These are phyloP conservation scores for Erodium chrysanthum DNA, from an alignment of 441 rosid genomes.

Conservation along the genomic window DNA sequence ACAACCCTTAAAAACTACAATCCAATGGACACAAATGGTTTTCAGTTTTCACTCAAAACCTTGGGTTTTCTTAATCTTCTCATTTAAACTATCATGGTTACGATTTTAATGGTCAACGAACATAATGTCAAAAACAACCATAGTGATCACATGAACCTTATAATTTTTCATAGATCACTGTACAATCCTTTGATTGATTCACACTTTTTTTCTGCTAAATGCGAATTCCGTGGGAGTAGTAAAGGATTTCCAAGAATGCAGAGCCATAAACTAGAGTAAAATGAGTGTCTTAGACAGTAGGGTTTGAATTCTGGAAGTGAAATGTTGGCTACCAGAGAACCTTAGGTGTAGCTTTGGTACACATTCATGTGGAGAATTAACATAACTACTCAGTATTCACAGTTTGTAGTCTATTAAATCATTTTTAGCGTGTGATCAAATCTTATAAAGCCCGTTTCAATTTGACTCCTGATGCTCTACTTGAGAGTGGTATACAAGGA, in stretches of 20 bases:
- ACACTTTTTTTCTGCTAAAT: neutral
- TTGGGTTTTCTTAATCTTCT: neutral
- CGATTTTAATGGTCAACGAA: neutral
- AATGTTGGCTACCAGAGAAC: too few relatives aligned
- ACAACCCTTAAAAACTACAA: too few relatives aligned
- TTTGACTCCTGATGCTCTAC: too few relatives aligned
- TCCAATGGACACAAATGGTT: too few relatives aligned
- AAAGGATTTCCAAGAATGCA: neutral
- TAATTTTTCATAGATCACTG: neutral
- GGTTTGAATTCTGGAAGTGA: too few relatives aligned
- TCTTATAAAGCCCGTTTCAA: neutral
- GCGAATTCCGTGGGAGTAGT: neutral
- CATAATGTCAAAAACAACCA: neutral
- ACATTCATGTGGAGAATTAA: too few relatives aligned
- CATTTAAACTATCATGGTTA: neutral
- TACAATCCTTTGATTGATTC: neutral
- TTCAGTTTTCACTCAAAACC: too few relatives aligned
- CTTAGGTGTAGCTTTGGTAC: too few relatives aligned
- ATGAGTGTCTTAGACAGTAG: neutral
- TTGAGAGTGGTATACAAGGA: too few relatives aligned
- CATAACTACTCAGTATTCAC: too few relatives aligned
- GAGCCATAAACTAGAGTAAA: neutral
- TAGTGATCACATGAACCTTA: neutral
- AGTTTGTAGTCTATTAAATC: too few relatives aligned
- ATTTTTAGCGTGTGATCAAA: neutral